A percentile compares a stretch with the other conserved stretches of the same genome.
phyloP scores from a whole-genome alignment of 2,329 filamentous ascomycete species.

The Fusarium sambucinum region DNA sequence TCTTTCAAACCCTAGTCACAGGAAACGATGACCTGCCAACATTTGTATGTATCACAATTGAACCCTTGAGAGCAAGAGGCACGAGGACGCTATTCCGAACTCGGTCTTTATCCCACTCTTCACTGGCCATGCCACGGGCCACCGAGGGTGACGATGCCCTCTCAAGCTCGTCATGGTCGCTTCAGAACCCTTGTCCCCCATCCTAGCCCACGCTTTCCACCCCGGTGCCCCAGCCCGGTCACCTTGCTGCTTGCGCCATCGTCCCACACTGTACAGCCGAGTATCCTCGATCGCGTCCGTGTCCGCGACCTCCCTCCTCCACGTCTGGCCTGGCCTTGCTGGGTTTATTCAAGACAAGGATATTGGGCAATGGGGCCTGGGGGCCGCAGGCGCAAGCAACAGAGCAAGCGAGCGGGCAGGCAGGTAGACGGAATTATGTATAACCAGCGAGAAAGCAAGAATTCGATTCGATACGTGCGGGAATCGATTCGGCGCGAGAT shows the following conservation, averaged over 20 bases:
- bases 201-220: constrained; percentile 42
- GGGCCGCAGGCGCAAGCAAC: constrained; percentile 27
- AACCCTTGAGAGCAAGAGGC: constrained; percentile 29
- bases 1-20: constrained; percentile 13
- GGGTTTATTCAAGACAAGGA: constrained; percentile 33
- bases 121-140: constrained; percentile 40
- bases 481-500: constrained; percentile 34
- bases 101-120: constrained; percentile 42
- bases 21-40: constrained; percentile 10
- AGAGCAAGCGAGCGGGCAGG: constrained; percentile 21
- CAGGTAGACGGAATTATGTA: constrained; percentile 15
- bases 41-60: constrained; percentile 18
- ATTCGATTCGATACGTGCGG: constrained; percentile 32
- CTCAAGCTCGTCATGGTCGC: constrained; percentile 46
- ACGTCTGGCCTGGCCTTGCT: constrained; percentile 45
- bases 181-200: constrained; percentile 42
- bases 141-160: constrained; percentile 38
- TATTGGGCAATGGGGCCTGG: constrained; percentile 23
- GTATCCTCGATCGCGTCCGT: constrained; percentile 46
- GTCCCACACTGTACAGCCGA: constrained; percentile 51
- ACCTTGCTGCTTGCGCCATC: constrained; percentile 48
- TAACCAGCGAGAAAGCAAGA: constrained; percentile 35
- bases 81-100: constrained; percentile 33
- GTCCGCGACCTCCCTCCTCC: constrained; percentile 45
- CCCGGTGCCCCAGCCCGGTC: constrained; percentile 44